These are phyloP conservation scores for Cladophialophora chaetospira DNA, from an alignment of 2,329 filamentous ascomycete genomes.

Conservation along the genomic window DNA sequence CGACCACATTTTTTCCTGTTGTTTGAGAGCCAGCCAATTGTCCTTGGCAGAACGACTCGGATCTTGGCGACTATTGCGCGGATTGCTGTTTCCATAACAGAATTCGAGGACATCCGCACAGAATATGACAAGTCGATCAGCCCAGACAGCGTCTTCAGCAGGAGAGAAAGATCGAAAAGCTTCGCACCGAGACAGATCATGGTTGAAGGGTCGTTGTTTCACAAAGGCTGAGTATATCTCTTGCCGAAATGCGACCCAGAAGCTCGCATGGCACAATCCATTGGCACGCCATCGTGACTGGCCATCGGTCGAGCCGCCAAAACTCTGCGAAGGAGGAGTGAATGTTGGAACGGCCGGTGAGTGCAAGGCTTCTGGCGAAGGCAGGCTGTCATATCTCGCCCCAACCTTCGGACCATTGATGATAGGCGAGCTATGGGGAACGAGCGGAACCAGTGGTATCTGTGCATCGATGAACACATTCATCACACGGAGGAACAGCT, in stretches of 20 bases:
- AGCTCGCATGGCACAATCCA: constrained; percentile 47
- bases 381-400: background rate
- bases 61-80: background rate
- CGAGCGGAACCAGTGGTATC: constrained; percentile 12
- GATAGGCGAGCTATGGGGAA: constrained; percentile 20
- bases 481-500: constrained; percentile 33
- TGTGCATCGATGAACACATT: constrained; percentile 35
- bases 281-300: constrained; percentile 16
- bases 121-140: constrained; percentile 63
- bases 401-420: constrained; percentile 13
- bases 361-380: constrained; percentile 45
- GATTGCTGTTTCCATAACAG: constrained; percentile 51
- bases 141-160: constrained; percentile 40
- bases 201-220: constrained; percentile 43
- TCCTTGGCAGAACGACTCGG: constrained; percentile 41
- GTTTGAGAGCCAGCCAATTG: constrained; percentile 50
- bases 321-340: too few species aligned
- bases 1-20: constrained; percentile 16
- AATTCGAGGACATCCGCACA: constrained; percentile 65
- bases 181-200: constrained; percentile 43
- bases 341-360: constrained; percentile 23
- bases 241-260: constrained; percentile 53
- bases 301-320: background rate
- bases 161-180: constrained; percentile 40
- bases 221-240: constrained; percentile 52